Evolutionary conservation across 2,329 filamentous ascomycete species (phyloP).

Genomic region (Phialemoniopsis sp.): DNA sequence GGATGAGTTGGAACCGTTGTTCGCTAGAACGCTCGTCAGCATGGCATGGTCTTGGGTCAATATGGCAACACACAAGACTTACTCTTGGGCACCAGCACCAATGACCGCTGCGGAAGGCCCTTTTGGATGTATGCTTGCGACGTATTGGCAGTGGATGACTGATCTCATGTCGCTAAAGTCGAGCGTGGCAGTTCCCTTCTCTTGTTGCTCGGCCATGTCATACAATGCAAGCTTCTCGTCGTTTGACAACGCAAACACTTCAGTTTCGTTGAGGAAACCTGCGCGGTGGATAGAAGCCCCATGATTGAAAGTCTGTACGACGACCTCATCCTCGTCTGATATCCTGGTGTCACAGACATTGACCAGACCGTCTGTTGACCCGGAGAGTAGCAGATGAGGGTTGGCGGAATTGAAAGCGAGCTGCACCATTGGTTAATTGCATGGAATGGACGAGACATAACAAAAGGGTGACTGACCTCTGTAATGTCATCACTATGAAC

Average conservation of each 20-base stretch:
- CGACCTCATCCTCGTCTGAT: conserved; percentile 70
- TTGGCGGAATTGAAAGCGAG: conserved; percentile 58
- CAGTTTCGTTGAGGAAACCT: conserved; percentile 61
- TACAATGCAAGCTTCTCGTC: conserved; percentile 77
- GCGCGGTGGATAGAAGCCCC: conserved; percentile 70
- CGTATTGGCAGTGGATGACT: conserved; percentile 67
- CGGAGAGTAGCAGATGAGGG: conserved; percentile 63
- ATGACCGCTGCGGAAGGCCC: conserved; percentile 52
- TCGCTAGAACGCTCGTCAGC: conserved; percentile 29
- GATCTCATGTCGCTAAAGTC: conserved; percentile 68
- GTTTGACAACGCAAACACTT: conserved; percentile 70
- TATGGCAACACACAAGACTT: conserved; percentile 22
- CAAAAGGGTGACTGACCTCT: conserved; percentile 36
- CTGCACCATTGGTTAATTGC: too few species aligned
- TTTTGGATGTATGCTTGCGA: conserved; percentile 62
- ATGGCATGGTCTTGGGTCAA: not conserved
- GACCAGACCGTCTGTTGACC: conserved; percentile 75
- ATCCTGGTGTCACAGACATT: conserved; percentile 71
- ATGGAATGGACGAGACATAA: too few species aligned
- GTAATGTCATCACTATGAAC: conserved; percentile 67
- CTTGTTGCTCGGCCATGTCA: conserved; percentile 59
- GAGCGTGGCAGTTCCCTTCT: conserved; percentile 49
- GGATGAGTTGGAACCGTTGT: conserved; percentile 56
- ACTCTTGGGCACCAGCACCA: conserved; percentile 66
- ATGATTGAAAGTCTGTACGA: conserved; percentile 76